These are phyloP conservation scores for Boletus mariae DNA, from an alignment of 1,284 basidiomycete species.

Conservation along the genomic window DNA sequence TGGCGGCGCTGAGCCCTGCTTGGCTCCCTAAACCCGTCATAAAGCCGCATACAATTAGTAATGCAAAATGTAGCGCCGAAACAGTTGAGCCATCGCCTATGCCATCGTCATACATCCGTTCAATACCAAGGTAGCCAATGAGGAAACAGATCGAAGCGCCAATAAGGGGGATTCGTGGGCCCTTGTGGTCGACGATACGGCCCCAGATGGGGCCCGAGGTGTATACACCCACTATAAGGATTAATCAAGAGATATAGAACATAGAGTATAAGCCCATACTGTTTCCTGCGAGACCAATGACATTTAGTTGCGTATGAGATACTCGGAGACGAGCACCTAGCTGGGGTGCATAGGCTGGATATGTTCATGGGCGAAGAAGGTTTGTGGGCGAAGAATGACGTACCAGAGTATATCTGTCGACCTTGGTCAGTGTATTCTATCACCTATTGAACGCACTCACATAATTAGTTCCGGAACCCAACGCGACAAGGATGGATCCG, in stretches of 20 bases:
- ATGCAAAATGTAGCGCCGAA: slow-evolving; percentile 32
- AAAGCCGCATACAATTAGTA: slow-evolving; percentile 49
- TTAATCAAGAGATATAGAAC: slow-evolving; percentile 4
- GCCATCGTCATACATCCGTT: slow-evolving; percentile 55
- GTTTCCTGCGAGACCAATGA: slow-evolving; percentile 69
- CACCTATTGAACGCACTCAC: slow-evolving; percentile 35
- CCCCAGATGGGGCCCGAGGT: slow-evolving; percentile 64
- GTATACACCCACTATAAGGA: slow-evolving; percentile 54
- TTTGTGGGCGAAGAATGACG: background rate
- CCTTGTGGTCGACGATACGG: slow-evolving; percentile 58
- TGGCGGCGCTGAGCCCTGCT: slow-evolving; percentile 49
- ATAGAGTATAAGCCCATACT: slow-evolving; percentile 33
- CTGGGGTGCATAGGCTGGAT: slow-evolving; percentile 77
- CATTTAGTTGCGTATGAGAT: slow-evolving; percentile 71
- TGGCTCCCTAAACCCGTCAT: slow-evolving; percentile 64
- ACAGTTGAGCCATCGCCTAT: slow-evolving; percentile 25
- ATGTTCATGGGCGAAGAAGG: background rate
- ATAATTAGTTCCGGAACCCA: slow-evolving; percentile 71
- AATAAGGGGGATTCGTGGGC: slow-evolving; percentile 52
- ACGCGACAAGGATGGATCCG: slow-evolving; percentile 51
- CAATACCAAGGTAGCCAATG: slow-evolving; percentile 65
- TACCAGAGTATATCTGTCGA: slow-evolving; percentile 31
- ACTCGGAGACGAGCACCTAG: slow-evolving; percentile 65
- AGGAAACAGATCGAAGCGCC: slow-evolving; percentile 52
- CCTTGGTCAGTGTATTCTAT: background rate